phyloP scores from a whole-genome alignment of 2,329 filamentous ascomycete genomes.

The Diaporthe helianthi region DNA sequence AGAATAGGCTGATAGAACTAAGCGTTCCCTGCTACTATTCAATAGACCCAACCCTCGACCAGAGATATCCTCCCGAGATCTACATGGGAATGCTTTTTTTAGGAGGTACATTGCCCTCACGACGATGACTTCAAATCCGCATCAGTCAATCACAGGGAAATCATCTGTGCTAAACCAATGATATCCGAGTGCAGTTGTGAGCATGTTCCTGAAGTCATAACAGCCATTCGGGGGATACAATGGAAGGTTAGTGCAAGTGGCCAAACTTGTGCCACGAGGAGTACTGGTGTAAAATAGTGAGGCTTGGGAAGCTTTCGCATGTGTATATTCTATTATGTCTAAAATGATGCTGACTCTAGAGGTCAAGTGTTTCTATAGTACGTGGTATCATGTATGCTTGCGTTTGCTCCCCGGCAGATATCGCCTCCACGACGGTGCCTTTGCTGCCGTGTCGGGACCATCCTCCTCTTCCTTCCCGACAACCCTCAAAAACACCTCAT shows the following conservation, averaged over 20 bases:
- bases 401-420: background rate
- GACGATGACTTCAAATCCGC: background rate
- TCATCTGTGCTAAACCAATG: background rate
- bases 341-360: background rate
- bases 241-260: background rate
- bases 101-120: background rate
- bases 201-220: background rate
- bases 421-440: constrained; percentile 25
- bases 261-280: no score
- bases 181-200: background rate
- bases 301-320: background rate
- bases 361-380: background rate
- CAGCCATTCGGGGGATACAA: background rate
- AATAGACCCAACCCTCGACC: no score
- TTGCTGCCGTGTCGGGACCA: constrained; percentile 44
- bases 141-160: no score
- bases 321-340: constrained; percentile 7
- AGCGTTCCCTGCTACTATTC: no score
- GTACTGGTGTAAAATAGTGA: background rate
- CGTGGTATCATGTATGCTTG: constrained; percentile 20
- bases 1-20: no score
- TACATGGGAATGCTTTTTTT: background rate
- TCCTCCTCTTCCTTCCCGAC: constrained; percentile 80
- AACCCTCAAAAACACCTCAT: constrained; percentile 89
- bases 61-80: background rate